phyloP scores from a whole-genome alignment of 1,284 basidiomycete genomes.

The Gastroboletus turbinatus region DNA sequence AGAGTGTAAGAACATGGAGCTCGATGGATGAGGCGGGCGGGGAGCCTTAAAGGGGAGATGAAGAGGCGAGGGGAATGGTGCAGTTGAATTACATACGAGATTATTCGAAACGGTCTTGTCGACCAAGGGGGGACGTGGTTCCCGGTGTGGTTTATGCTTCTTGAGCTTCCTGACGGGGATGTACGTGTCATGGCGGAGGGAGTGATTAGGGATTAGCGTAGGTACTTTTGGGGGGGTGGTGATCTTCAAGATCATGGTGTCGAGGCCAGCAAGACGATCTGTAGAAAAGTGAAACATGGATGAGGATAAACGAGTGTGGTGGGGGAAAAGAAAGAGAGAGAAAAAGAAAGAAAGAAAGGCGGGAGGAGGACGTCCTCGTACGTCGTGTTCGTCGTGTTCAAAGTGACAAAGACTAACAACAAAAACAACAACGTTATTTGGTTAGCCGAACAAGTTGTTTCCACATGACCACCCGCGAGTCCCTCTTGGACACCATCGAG shows the following conservation, averaged over 20 bases:
- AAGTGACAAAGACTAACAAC: conserved; percentile 6
- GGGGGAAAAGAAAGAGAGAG: background rate
- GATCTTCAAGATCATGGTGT: conserved; percentile 40
- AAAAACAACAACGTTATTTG: conserved; percentile 1
- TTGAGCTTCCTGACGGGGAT: conserved; percentile 22
- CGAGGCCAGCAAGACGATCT: conserved; percentile 44
- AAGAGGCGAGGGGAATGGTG: conserved; percentile 7
- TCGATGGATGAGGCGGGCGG: conserved; percentile 14
- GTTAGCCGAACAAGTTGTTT: background rate
- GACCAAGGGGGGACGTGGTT: conserved; percentile 24
- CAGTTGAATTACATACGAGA: conserved; percentile 33
- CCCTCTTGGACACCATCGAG: conserved; percentile 67
- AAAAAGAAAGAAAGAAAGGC: background rate
- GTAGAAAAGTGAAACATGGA: conserved; percentile 37
- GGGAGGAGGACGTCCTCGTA: conserved; percentile 4
- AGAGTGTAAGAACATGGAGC: conserved; percentile 17
- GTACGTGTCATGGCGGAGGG: conserved; percentile 18
- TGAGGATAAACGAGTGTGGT: conserved; percentile 17
- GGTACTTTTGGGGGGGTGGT: conserved; percentile 29
- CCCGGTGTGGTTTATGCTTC: conserved; percentile 21
- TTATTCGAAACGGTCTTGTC: conserved; percentile 29
- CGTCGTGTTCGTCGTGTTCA: conserved; percentile 11
- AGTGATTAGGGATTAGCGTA: conserved; percentile 26
- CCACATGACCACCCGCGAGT: conserved; percentile 53
- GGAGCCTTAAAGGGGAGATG: conserved; percentile 19